A percentile compares a stretch with the other conserved stretches of the same genome.
Conservation (phyloP, 2,329 filamentous ascomycete species). For the Neurospora crassa region DNA sequence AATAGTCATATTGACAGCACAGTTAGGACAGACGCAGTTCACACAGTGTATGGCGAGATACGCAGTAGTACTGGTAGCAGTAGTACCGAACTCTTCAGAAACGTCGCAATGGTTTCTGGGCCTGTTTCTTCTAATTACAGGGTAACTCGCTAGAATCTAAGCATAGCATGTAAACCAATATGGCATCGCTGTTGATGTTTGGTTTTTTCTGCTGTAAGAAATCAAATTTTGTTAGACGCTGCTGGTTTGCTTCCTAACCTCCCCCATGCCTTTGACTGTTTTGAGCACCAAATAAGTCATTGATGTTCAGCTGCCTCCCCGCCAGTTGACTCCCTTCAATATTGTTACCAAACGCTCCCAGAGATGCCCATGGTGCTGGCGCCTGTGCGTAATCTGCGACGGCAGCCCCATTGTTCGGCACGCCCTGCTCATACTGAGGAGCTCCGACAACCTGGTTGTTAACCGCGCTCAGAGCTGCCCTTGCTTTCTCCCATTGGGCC, state of each 20-base stretch:
- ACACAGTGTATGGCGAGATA: not conserved
- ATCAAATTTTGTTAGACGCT: not conserved
- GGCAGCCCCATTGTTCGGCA: constrained; percentile 3
- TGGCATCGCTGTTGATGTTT: not conserved
- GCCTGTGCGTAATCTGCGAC: not conserved
- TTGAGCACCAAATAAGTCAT: constrained; percentile 30
- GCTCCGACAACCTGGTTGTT: constrained; percentile 9
- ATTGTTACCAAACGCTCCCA: not conserved
- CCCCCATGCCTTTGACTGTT: constrained; percentile 4
- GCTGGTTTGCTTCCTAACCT: not conserved
- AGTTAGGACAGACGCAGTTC: not conserved
- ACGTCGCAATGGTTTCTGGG: not conserved
- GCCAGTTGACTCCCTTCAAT: constrained; percentile 16
- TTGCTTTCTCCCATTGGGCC: constrained; percentile 21
- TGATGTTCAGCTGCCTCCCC: constrained; percentile 31
- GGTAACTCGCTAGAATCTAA: not conserved
- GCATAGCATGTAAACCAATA: not conserved
- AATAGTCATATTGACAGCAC: not conserved
- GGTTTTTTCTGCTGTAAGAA: not conserved
- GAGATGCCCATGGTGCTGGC: not conserved
- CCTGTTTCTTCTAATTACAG: not conserved
- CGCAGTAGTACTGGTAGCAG: no score
- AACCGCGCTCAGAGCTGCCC: constrained; percentile 12
- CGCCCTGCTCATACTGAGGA: constrained; percentile 6
- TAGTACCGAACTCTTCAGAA: not conserved